Base-by-base conservation (phyloP, 2,329 filamentous ascomycete species). In the Claviceps sp. region DNA sequence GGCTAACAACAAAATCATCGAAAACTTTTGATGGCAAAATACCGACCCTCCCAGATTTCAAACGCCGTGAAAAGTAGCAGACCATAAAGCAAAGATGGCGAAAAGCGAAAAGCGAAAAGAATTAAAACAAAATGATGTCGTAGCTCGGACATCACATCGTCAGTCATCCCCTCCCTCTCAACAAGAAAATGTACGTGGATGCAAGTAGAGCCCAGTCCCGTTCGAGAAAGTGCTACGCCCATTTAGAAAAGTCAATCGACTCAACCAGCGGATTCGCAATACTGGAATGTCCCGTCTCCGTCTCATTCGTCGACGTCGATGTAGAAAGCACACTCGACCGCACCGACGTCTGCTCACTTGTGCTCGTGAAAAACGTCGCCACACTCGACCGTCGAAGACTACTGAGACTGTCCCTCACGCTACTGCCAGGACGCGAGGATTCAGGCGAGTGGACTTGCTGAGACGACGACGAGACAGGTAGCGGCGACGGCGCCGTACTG, bases 351-450 rank as follows among this genome's bases (percentile, higher is more conserved):
- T 74, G 71, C 56, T 82, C 78, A 61, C 73, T 79, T 5, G 73
- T 72, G 54, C 67, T 76, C 2, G 77, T 77, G 57, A 83, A 78
- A 60, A 84, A 84, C 2, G 80, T 84, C 5, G 79, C 80, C 2
- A 84, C 79, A 37, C 79, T 83, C n/a, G 79, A 75, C 54, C 81
- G 71, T 49, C 80, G 72, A 41, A 84, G 68, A 58, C 75, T 81
- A 58, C 67, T 79, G 53, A 83, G 73, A 59, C 79, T 83, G 57
- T 84, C 80, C 14, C 81, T 72, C 48, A 82, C 71, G 55, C 55
- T 58, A 54, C 52, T 58, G 58, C 56, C 59, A 54, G 45, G 55
- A 48, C 51, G 55, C 38, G 52, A 53, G 7, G 48, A 22, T 24
- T 54, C 61, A 9, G 54, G 46, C 41, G 55, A 55, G 22, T 51